phyloP scores from a whole-genome alignment of 1,139 yeast species.

The Williopsis jadinii region DNA sequence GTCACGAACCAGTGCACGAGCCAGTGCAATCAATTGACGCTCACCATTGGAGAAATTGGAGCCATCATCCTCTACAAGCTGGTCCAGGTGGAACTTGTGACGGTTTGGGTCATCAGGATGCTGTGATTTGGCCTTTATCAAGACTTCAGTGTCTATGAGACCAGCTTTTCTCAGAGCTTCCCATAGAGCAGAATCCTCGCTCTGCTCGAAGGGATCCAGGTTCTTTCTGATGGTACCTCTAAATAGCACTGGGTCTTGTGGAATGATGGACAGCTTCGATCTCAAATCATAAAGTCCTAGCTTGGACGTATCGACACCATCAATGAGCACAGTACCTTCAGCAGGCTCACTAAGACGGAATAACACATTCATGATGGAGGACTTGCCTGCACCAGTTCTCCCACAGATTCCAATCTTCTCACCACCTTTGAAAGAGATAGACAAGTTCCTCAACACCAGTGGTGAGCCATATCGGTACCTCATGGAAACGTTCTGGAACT shows the following conservation, averaged over 20 bases:
- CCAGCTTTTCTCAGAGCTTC: conserved; percentile 58
- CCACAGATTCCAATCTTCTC: conserved; percentile 59
- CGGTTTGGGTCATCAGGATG: conserved; percentile 29
- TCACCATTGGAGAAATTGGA: conserved; percentile 72
- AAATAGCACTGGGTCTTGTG: conserved; percentile 58
- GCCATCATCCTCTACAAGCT: conserved; percentile 67
- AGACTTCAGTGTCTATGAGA: conserved; percentile 4
- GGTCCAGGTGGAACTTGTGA: conserved; percentile 57
- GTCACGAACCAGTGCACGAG: conserved; percentile 69
- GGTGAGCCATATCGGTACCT: conserved; percentile 76
- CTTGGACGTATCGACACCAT: conserved; percentile 40
- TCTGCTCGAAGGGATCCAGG: conserved; percentile 48
- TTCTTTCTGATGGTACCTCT: conserved; percentile 47
- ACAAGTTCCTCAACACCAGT: conserved; percentile 53
- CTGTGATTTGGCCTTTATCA: conserved; percentile 8
- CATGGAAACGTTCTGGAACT: conserved; percentile 51
- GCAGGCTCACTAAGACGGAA: conserved; percentile 44
- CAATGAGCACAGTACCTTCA: conserved; percentile 39
- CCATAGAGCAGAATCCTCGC: conserved; percentile 39
- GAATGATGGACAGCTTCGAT: conserved; percentile 48
- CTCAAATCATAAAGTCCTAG: conserved; percentile 43
- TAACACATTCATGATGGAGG: conserved; percentile 51
- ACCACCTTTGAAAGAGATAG: conserved; percentile 20
- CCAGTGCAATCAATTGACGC: conserved; percentile 66
- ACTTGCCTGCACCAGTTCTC: conserved; percentile 61